Evolutionary conservation across 495 filamentous ascomycete genomes (phyloP).

Genomic region (Pseudevernia furfuracea): DNA sequence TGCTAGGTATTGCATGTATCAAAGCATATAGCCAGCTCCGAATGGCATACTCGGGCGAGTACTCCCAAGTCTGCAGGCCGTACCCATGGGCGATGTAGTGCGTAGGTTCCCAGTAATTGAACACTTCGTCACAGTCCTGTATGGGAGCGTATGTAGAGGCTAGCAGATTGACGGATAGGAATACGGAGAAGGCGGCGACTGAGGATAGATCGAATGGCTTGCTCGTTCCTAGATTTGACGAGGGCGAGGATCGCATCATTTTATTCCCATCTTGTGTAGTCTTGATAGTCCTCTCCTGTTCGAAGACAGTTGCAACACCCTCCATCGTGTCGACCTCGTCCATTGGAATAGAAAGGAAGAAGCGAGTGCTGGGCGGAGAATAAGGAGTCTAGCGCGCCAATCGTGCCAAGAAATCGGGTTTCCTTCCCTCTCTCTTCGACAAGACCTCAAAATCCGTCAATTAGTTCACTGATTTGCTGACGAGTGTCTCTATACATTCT

Average conservation of each 20-base stretch:
- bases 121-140: constrained; percentile 97
- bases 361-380: neutral
- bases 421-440: too few relatives aligned
- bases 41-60: constrained; percentile 91
- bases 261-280: neutral
- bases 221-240: neutral
- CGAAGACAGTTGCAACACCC: neutral
- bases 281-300: neutral
- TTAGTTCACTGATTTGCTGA: too few relatives aligned
- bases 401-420: too few relatives aligned
- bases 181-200: constrained; percentile 56
- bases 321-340: neutral
- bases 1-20: constrained; percentile 70
- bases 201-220: constrained; percentile 35
- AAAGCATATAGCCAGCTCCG: constrained; percentile 90
- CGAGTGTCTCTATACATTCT: too few relatives aligned
- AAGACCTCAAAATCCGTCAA: too few relatives aligned
- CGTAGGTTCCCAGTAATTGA: constrained; percentile 98
- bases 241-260: neutral
- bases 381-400: neutral
- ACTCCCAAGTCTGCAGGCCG: constrained; percentile 97
- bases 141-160: constrained; percentile 85
- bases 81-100: constrained; percentile 92
- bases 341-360: neutral
- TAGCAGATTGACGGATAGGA: constrained; percentile 60